Conservation (phyloP, 2,329 filamentous ascomycete genomes). For the Sclerotinia nivalis region DNA sequence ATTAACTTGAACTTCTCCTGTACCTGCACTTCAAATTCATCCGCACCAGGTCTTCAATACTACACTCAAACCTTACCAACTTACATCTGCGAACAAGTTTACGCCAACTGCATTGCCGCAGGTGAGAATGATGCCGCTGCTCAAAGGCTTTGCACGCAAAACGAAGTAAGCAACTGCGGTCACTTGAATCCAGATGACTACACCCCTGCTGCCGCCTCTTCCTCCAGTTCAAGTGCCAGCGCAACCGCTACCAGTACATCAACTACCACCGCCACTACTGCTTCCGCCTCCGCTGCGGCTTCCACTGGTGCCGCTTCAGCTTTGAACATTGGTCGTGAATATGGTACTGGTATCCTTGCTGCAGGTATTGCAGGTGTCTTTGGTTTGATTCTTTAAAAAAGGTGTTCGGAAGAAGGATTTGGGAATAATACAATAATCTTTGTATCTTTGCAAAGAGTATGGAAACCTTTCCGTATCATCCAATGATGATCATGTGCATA, state of each 20-base stretch:
- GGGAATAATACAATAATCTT: slow-evolving; percentile 18
- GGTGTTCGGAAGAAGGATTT: background rate
- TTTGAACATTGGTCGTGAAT: slow-evolving; percentile 46
- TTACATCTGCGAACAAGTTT: slow-evolving; percentile 59
- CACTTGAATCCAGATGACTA: slow-evolving; percentile 39
- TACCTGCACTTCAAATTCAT: slow-evolving; percentile 54
- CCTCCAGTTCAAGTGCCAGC: slow-evolving; percentile 44
- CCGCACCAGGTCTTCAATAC: slow-evolving; percentile 53
- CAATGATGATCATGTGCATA: slow-evolving; percentile 35
- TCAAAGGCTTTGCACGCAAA: slow-evolving; percentile 49
- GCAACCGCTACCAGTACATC: slow-evolving; percentile 33
- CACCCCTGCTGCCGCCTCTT: slow-evolving; percentile 35
- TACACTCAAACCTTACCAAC: slow-evolving; percentile 61
- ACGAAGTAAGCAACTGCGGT: slow-evolving; percentile 52
- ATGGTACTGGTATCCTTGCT: slow-evolving; percentile 47
- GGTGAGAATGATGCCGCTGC: slow-evolving; percentile 49
- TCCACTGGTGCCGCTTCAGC: slow-evolving; percentile 47
- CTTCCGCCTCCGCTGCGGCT: slow-evolving; percentile 35
- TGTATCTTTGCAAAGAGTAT: slow-evolving; percentile 23
- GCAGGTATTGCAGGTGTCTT: slow-evolving; percentile 55
- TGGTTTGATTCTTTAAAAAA: slow-evolving; percentile 55
- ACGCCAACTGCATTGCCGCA: slow-evolving; percentile 48
- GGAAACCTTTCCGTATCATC: slow-evolving; percentile 18
- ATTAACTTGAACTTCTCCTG: slow-evolving; percentile 55
- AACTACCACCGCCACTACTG: slow-evolving; percentile 36